These are phyloP conservation scores for Amanita pallidorosea DNA, from an alignment of 768 basidiomycete species.

Conservation along the genomic window DNA sequence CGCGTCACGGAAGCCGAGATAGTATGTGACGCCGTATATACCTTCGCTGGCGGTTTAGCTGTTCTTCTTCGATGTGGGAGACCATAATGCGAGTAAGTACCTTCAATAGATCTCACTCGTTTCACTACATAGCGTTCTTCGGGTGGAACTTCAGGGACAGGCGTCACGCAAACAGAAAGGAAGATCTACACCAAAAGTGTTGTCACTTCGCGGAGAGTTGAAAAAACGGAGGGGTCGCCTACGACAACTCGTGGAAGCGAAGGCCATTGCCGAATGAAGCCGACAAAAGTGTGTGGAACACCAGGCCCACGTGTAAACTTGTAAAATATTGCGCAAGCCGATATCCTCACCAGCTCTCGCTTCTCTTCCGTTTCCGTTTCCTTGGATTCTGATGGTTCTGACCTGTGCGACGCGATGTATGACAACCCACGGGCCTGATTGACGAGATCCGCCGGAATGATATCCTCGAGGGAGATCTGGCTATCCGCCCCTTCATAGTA, in stretches of 20 bases:
- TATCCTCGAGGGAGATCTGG: conserved; percentile 7
- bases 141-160: conserved; percentile 34
- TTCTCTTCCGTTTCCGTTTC: conserved; percentile 12
- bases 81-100: conserved; percentile 16
- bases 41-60: conserved; percentile 19
- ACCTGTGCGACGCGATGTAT: conserved; percentile 9
- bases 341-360: conserved; percentile 27
- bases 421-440: conserved; percentile 2
- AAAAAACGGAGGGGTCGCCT: conserved; percentile 15
- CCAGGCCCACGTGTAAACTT: conserved; percentile 42
- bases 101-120: conserved; percentile 46
- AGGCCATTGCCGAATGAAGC: conserved; percentile 59
- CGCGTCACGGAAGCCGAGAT: conserved; percentile 53
- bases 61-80: not conserved
- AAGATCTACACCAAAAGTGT: conserved; percentile 34
- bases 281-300: conserved; percentile 54
- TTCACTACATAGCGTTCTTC: conserved; percentile 46
- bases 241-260: conserved; percentile 55
- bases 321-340: conserved; percentile 47
- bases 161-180: conserved; percentile 44
- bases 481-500: conserved; percentile 13
- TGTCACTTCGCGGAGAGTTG: not conserved
- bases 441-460: conserved; percentile 7
- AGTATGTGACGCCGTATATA: conserved; percentile 53
- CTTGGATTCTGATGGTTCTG: conserved; percentile 5